Base-by-base conservation (phyloP, 1,284 basidiomycete genomes). In the Heterobasidion occidentale region DNA sequence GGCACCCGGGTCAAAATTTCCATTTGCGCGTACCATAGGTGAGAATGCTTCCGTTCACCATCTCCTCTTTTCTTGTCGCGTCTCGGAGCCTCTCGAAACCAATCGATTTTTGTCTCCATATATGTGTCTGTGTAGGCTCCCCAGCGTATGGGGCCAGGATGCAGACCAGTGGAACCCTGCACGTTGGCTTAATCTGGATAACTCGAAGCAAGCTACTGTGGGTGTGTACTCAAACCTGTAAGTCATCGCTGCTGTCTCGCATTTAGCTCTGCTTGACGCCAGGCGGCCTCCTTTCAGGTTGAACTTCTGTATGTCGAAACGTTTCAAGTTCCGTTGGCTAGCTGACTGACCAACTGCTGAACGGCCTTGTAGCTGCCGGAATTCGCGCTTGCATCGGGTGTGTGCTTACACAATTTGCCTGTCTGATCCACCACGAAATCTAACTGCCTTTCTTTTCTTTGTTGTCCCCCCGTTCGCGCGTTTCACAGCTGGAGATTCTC, bases 141-240 rank as follows among this genome's bases (percentile, higher is more conserved):
- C 62, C 11, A 62, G 68, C 7, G 63, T 81, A 1, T 84, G 77
- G 70, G 81, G 81, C 0, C 64, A 71, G 9, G 77, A 83, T 59
- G 74, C 81, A 1, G 67, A 80, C 51, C 62, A 64, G 19, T 84
- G 75, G 66, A 74, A 81, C 54, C 79, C 81, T 5, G 72, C 76
- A 20, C 76, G 79, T 14, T 82, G 81, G 74, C 63, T 81, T 53
- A 59, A 70, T 9, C 64, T 58, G 3, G 54, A 67, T 27, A 62
- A 63, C 3, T 59, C 63, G n/a, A 76, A 72, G 61, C 73, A 69
- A 20, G 68, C 73, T 1, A 59, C 60, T 3, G 62, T 80, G 3
- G 79, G 81, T 0, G 71, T 78, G 12, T 77, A 79, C 59, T 73
- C 73, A 6, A 81, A 80, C 63, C 62, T 82, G 81, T 83, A 79